Base-by-base conservation (phyloP, 192 early-diverging fungal species). In the Coemansia sp. region DNA sequence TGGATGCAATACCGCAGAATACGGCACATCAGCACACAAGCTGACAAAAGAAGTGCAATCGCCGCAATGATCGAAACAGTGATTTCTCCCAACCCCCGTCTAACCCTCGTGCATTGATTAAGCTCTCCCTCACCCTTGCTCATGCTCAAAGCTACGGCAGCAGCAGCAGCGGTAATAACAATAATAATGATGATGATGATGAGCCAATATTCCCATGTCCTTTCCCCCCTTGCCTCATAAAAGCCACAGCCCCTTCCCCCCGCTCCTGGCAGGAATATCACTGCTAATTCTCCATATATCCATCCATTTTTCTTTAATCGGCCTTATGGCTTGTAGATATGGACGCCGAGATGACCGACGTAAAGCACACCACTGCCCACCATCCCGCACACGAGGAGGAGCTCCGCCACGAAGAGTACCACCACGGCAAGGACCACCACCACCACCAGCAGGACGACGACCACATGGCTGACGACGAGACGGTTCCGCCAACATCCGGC, bases 261-360 rank as follows among this genome's bases (percentile, higher is more conserved):
- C 6, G 19, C 21, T 9, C 49, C 22, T 52, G 49, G 19, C 22
- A 15, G 21, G 22, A 52, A 52, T 52, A 52, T 52, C 21, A 19
- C n/a, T 10, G 22, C 19, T 60, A 61, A 37, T 40, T 19, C 45
- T 22, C 48, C 32, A 32, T 32, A 32, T 32, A 32, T 32, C 13
- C 39, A 18, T 26, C 49, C 36, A 18, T 56, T 62, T 32, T 41
- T 46, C 59, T 55, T 6, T 46, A 19, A 11, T 60, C 48, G 18
- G 56, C 4, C 36, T 39, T 5, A 26, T 62, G 47, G 22, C 37
- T 7, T 41, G 36, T 67, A 70, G 68, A 66, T 45, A 76, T 76
- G 73, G 68, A 77, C 56, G 74, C 69, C 39, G 66, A 72, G 52
- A 78, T 78, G 76, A 58, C 70, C 36, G 65, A 71, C 54, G 62